These are phyloP conservation scores for Dissophora globulifera DNA, from an alignment of 192 early-diverging fungal species.

Conservation along the genomic window DNA sequence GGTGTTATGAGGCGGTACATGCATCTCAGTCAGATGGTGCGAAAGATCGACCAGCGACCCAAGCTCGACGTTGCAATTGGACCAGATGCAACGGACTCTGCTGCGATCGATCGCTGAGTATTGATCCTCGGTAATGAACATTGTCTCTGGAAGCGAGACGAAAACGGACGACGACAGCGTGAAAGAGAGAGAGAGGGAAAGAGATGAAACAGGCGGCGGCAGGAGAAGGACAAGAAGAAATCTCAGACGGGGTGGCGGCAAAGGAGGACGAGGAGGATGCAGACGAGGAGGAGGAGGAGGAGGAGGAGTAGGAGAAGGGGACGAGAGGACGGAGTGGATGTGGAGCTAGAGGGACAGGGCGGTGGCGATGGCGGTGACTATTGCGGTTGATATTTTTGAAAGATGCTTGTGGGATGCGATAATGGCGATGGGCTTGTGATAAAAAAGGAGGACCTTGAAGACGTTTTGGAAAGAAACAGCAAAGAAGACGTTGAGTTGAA, in stretches of 20 bases:
- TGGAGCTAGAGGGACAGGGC: too few species aligned
- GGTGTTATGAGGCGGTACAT: conserved; percentile 31
- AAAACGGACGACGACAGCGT: background rate
- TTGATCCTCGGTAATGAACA: background rate
- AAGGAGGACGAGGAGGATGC: conserved; percentile 1
- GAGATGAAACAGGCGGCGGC: background rate
- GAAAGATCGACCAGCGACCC: conserved; percentile 50
- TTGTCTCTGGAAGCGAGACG: background rate
- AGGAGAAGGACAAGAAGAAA: background rate
- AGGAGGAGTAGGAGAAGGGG: background rate
- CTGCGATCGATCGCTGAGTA: background rate
- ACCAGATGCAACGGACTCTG: conserved; percentile 50
- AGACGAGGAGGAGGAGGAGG: background rate
- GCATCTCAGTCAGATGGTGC: conserved; percentile 53
- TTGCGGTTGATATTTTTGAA: too few species aligned
- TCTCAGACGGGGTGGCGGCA: background rate
- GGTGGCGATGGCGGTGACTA: too few species aligned
- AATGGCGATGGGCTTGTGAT: too few species aligned
- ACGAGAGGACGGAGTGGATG: too few species aligned
- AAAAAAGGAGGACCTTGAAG: too few species aligned
- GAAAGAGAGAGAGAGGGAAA: background rate
- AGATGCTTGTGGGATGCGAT: too few species aligned
- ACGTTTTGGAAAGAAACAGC: too few species aligned
- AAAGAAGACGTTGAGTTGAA: too few species aligned
- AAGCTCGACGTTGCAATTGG: conserved; percentile 49